These are phyloP conservation scores for Euphorbia peplus DNA, from an alignment of 345 rosid species.

Conservation along the genomic window DNA sequence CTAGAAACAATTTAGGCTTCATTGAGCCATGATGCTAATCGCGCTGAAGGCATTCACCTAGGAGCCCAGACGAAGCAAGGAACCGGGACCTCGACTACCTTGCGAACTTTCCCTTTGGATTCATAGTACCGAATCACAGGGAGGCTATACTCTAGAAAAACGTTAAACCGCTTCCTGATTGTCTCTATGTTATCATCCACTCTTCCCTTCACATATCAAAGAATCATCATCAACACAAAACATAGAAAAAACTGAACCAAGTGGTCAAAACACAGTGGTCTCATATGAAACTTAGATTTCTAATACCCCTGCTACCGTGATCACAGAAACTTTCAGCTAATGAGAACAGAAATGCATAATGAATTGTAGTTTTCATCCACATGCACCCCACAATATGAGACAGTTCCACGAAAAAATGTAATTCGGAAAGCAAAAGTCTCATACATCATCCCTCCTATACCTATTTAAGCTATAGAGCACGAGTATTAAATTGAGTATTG, in stretches of 20 bases:
- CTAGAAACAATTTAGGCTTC: background rate
- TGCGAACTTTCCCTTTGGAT: conserved; percentile 29
- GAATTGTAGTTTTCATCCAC: no score
- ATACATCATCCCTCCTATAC: background rate
- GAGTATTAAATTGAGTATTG: background rate
- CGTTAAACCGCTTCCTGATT: conserved; percentile 33
- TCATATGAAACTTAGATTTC: conserved; percentile 12
- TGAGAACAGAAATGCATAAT: no score
- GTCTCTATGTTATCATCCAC: conserved; percentile 31
- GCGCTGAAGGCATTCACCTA: no score
- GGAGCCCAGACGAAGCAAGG: no score
- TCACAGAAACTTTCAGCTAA: no score
- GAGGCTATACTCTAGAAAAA: conserved; percentile 24
- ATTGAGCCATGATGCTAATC: background rate
- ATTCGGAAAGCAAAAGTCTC: background rate
- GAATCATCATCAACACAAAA: background rate
- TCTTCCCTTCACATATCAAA: conserved; percentile 20
- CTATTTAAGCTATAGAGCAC: background rate
- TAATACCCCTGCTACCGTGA: no score
- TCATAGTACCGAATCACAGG: conserved; percentile 30
- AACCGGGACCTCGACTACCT: conserved; percentile 9
- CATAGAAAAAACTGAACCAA: background rate
- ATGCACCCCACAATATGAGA: no score
- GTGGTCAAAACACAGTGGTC: background rate
- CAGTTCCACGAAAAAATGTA: no score